Base-by-base conservation (phyloP, 306 rosid genomes). In the Comarum palustre region DNA sequence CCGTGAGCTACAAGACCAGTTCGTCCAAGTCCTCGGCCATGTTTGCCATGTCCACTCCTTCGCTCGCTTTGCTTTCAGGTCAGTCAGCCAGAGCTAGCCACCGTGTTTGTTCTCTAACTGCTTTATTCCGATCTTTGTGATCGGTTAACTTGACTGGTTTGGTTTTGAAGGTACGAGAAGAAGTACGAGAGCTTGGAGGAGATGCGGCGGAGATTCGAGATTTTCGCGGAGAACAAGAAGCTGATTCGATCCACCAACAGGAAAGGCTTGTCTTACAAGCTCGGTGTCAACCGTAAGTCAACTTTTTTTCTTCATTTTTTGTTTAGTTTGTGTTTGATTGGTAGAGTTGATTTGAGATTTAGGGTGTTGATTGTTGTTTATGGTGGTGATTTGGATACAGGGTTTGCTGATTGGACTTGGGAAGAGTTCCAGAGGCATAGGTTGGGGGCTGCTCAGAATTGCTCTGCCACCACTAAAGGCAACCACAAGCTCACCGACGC, bases 381-480 rank as follows among this genome's bases (percentile, higher is more conserved):
- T 59, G 45, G 14, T 6, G 74, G 14, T 43, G 1, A 3, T 20
- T 22, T 13, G 47, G 59, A 2, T 61, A 61, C 84, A 94, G 98
- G 82, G 17, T 94, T 89, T 78, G 86, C 96, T 77, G 96, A 94
- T 78, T 89, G 91, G 99, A 88, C 91, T 45, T 94, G 99, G 99
- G 95, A 88, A 67, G 97, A 94, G 87, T 94, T 94, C 76, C 69
- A 32, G 32, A 81, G 64, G 27, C 89, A 88, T 42, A 87, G 90
- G 75, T 81, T 94, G 52, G 97, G 96, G 59, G 99, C 93, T 75
- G 93, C 96, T 65, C 99, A 94, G 74, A 88, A 94, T 77, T 94
- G 99, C 84, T 94, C 99, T 73, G 99, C 99, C 58, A 94, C 97
- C 36, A 73, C 66, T 13, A 83, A 87, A 58, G 99, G 99, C 55